Base-by-base conservation (phyloP, 257 asterid genomes). In the Coffea eugenioides region DNA sequence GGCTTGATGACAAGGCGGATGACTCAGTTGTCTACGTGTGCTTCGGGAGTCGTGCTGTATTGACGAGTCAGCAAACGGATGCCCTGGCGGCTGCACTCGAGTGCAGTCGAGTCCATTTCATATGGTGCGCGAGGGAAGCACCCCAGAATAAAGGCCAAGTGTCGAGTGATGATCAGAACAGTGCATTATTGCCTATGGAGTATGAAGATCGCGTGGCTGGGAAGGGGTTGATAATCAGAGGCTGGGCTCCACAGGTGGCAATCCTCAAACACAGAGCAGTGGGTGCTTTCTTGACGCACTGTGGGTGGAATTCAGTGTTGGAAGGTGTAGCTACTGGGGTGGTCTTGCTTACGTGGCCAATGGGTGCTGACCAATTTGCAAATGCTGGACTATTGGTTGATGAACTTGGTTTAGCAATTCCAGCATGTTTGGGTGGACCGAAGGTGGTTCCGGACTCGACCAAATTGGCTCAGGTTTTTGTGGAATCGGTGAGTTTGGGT, bases 61-160 rank as follows among this genome's bases (percentile, higher is more conserved):
- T 85, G 73, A 82, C 75, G 2, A 56, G 72, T 48, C 73, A 62
- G 20, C 84, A 82, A 54, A 61, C 15, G 0, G 73, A 71, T 48
- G 59, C 80, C 6, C n/a, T 85, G 0, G 86, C 71, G 1, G 75
- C 13, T 21, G 81, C 83, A 49, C 77, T 85, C 2, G 85, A 85
- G 73, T 0, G 52, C 39, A 85, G 88, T 41, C 77, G 80, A 52
- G 83, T 80, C 23, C 75, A 83, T 51, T 83, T 82, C 14, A 36
- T 85, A 39, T 85, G 86, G 86, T 72, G 83, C 18, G 80, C 11
- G 36, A 79, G 79, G 65, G 59, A 25, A 31, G 34, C 34, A 34
- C 46, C 69, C 1, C 25, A 43, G 18, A 84, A 89, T 1, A 80
- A 75, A 15, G 93, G 95, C 5, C 92, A 89, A 64, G 76, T 27